Percentiles rank a stretch among this genome's conserved stretches.
phyloP scores from a whole-genome alignment of 2,329 filamentous ascomycete species.

The Xylaria sp. region DNA sequence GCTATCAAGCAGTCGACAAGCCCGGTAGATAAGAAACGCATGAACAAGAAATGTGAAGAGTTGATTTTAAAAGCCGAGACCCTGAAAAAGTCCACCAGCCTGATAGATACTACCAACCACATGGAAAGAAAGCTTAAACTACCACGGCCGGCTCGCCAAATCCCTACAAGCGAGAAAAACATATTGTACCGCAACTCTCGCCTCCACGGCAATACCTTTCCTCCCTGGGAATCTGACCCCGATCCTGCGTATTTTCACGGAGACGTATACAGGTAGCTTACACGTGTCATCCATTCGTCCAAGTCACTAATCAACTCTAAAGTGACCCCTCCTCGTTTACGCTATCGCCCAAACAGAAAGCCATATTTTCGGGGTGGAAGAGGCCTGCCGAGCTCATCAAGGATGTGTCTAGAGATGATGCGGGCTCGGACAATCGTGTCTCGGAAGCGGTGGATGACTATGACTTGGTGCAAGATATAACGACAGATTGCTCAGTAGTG shows the following conservation, averaged over 20 bases:
- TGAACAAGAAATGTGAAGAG: constrained; percentile 74
- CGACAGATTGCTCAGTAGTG: constrained; percentile 96
- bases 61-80: constrained; percentile 77
- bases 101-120: constrained; percentile 37
- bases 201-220: constrained; percentile 84
- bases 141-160: constrained; percentile 63
- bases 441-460: constrained; percentile 62
- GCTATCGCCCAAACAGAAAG: constrained; percentile 77
- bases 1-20: constrained; percentile 71
- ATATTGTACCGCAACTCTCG: constrained; percentile 81
- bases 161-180: constrained; percentile 77
- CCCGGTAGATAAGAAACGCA: constrained; percentile 70
- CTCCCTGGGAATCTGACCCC: constrained; percentile 80
- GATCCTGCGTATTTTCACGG: constrained; percentile 70
- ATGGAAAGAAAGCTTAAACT: constrained; percentile 45
- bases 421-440: constrained; percentile 27
- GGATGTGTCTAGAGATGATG: constrained; percentile 37
- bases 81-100: constrained; percentile 66
- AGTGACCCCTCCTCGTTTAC: constrained; percentile 76
- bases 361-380: constrained; percentile 86
- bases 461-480: constrained; percentile 94
- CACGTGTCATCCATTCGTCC: background rate
- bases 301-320: constrained; percentile 42
- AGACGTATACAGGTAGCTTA: constrained; percentile 70
- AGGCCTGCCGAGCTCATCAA: constrained; percentile 75